Conservation (phyloP, 139 green algal genomes). For the Tetradesmus lagerheimii region DNA sequence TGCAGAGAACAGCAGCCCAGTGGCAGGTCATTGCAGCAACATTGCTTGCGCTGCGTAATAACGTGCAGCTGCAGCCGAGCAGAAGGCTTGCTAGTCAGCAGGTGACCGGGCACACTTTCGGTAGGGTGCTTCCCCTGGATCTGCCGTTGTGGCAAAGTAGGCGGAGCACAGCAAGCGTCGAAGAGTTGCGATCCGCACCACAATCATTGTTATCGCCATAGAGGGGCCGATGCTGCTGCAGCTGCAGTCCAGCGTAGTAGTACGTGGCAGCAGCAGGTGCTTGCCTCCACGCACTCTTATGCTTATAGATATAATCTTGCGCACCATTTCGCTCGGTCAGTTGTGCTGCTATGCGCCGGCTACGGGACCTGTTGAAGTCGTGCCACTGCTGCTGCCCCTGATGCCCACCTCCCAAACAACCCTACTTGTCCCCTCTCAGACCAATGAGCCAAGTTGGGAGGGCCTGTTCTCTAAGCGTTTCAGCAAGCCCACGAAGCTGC, state of each 20-base stretch:
- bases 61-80: not conserved
- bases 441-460: constrained; percentile 17
- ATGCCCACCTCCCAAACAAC: not conserved
- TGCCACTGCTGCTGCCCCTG: not conserved
- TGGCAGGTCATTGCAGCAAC: not conserved
- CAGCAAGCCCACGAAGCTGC: constrained; percentile 17
- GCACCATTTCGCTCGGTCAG: too few relatives aligned
- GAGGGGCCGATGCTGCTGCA: not conserved
- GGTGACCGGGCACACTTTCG: not conserved
- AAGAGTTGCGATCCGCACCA: not conserved
- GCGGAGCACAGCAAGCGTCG: not conserved
- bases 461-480: constrained; percentile 31
- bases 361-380: not conserved
- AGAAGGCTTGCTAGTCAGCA: not conserved
- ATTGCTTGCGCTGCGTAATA: not conserved
- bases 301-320: not conserved
- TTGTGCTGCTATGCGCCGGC: not conserved
- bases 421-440: constrained; percentile 1
- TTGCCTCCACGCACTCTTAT: not conserved
- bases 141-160: not conserved
- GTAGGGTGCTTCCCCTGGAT: not conserved
- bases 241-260: not conserved
- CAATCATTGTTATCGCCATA: not conserved
- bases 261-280: not conserved
- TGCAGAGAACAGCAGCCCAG: not conserved